These are phyloP conservation scores for Gossypium anomalum DNA, from an alignment of 345 rosid genomes.

Conservation along the genomic window DNA sequence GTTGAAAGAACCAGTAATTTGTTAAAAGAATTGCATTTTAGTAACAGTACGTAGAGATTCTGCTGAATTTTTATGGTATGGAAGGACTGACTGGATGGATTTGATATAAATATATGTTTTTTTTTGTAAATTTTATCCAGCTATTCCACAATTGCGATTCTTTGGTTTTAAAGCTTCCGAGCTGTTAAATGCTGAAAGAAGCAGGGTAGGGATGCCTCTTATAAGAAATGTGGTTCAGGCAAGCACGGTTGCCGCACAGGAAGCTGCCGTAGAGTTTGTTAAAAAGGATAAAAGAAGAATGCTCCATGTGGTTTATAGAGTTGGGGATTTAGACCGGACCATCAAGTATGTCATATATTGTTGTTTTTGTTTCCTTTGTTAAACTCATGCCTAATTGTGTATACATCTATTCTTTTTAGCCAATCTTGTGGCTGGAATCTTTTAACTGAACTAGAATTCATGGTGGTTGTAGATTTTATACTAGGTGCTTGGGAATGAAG, in stretches of 20 bases:
- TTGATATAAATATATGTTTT: conserved; percentile 3
- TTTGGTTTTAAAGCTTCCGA: conserved; percentile 44
- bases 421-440: neutral
- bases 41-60: neutral
- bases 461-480: conserved; percentile 63
- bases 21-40: neutral
- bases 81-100: neutral
- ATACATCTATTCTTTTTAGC: neutral
- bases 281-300: conserved; percentile 80
- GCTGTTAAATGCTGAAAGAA: conserved; percentile 43
- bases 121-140: conserved; percentile 29
- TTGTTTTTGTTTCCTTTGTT: neutral
- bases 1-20: neutral
- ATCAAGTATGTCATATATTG: conserved; percentile 50
- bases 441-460: neutral
- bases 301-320: conserved; percentile 97
- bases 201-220: conserved; percentile 36
- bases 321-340: conserved; percentile 91
- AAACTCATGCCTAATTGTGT: neutral
- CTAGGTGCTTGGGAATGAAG: conserved; percentile 98
- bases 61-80: neutral
- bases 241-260: conserved; percentile 55
- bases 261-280: conserved; percentile 53
- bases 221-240: conserved; percentile 62
- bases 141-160: conserved; percentile 48